Evolutionary conservation across 495 filamentous ascomycete species (phyloP), one percentile per base, ranked within the genome.

Genomic region (Entonaema liquescens): DNA sequence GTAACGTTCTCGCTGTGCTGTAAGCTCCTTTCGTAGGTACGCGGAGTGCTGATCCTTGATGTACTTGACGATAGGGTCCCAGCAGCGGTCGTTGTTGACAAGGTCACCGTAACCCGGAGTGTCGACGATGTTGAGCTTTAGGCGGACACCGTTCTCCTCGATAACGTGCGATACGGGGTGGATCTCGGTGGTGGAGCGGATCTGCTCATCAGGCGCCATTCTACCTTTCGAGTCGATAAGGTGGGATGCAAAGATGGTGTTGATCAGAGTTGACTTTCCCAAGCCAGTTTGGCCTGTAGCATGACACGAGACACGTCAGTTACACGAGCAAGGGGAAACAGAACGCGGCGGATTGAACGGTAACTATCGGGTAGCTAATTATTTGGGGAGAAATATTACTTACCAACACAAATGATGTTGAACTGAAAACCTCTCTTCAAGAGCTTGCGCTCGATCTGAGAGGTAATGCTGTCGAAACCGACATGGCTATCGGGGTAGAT

Each of bases 21-120:
- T 98, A 73, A 99, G 93, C 79, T 99, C 95, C 86, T 99, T 99
- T 80, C 96, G 92, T 55, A 99, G 92, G 83, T 97, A 99, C 74
- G 96, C 94, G n/a, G 93, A 96, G 86, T 99, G 96, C 85, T 99
- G 95, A 83, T 99, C 96, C 87, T 99, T 99, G 87, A 99, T 99
- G 83, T 99, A 99, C 85, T 98, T 98, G 84, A 99, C 94, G 79
- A 99, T 99, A 56, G 96, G 95, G 75, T 96, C 91, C 95, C 95
- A 99, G 75, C 95, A 99, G 79, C 97, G 93, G 78, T 98, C 96
- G 83, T 99, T 99, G 89, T 99, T 98, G 80, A 99, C 95, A 76
- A 98, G 93, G 80, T 99, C 95, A 76, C 95, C 95, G 76, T 98
- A 99, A 61, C 95, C 95, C 56, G 95, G 95, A 42, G 95, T 99